Percentiles rank a stretch among this genome's conserved stretches.
Evolutionary conservation across 495 filamentous ascomycete species (phyloP).

Genomic region (Cercophora scortea): DNA sequence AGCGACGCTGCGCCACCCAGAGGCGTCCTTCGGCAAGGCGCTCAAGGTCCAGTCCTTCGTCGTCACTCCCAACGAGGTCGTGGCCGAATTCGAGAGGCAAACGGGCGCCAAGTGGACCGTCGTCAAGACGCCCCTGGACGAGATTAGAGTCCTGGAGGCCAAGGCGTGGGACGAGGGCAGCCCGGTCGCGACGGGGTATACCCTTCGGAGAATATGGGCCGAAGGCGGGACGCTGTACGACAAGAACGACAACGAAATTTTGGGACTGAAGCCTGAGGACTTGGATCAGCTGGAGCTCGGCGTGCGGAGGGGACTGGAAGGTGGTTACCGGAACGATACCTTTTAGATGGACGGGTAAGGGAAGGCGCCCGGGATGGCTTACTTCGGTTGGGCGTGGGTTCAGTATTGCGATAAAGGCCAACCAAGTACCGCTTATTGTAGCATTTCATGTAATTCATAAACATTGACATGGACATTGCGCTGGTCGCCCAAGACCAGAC

Average conservation of each 20-base stretch:
- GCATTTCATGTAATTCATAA: no score
- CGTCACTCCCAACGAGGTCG: constrained; percentile 51
- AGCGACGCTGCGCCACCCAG: constrained; percentile 48
- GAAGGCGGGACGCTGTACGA: constrained; percentile 65
- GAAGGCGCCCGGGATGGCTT: no score
- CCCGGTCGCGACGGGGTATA: constrained; percentile 47
- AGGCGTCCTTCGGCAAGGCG: constrained; percentile 43
- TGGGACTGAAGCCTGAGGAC: constrained; percentile 39
- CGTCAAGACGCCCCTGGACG: constrained; percentile 42
- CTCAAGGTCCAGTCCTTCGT: constrained; percentile 67
- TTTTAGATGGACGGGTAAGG: constrained; percentile 15
- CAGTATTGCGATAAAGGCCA: no score
- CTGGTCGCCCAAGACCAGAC: no score
- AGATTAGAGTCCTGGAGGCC: constrained; percentile 45
- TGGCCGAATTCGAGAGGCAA: constrained; percentile 59
- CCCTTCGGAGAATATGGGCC: constrained; percentile 61
- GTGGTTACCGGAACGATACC: constrained; percentile 21
- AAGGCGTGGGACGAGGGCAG: constrained; percentile 46
- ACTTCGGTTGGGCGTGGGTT: no score
- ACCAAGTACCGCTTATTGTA: no score
- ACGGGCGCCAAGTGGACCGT: constrained; percentile 49
- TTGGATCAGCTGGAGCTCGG: constrained; percentile 42
- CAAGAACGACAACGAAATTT: constrained; percentile 53
- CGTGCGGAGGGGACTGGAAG: constrained; percentile 32
- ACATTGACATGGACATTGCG: no score